Base-by-base conservation (phyloP, 768 basidiomycete genomes). In the Lentinula sp. region DNA sequence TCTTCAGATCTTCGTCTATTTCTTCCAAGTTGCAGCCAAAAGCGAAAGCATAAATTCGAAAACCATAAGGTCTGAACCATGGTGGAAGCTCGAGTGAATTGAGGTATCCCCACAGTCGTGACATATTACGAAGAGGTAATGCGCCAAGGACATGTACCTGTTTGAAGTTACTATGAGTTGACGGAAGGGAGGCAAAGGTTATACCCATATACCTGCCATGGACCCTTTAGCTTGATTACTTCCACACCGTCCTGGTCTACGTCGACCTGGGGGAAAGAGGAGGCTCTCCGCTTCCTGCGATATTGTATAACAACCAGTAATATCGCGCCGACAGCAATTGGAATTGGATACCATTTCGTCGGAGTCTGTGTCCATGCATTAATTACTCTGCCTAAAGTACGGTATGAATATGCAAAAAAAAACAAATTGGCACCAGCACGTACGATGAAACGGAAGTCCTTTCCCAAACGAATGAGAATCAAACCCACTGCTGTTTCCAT, bases 81-180 rank as follows among this genome's bases (percentile, higher is more conserved):
- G 95, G 80, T 35, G 97, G 97, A 5, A 99, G 84, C 66, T 94
- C 90, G 64, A 95, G 81, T 1, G 90, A 91, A 77, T 98, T 99
- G 63, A 98, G 68, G 73, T 95, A 95, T 6, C 97, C 97, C 95
- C 96, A 98, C 5, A 98, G 74, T 1, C 95, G 88, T n/a, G 96
- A 98, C 70, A 98, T 85, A 63, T 94, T 94, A 45, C 95, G 86
- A 6, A 98, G 82, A 0, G 97, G 97, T 1, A 99, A 83, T 9
- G 95, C 95, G 56, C 95, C 96, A 55, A 98, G 80, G 51, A 98
- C 95, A 74, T 96, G 91, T n/a, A 98, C 93, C 94, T 93, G 63
- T 48, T 35, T n/a, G 16, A 48, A 9, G 28, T 32, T 7, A 51
- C 33, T 28, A 59, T 49, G 37, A 63, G 32, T 52, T 41, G 54